Evolutionary conservation across 1,284 basidiomycete species (phyloP), one percentile per base, ranked within the genome.

Genomic region (Naganishia liquefaciens): DNA sequence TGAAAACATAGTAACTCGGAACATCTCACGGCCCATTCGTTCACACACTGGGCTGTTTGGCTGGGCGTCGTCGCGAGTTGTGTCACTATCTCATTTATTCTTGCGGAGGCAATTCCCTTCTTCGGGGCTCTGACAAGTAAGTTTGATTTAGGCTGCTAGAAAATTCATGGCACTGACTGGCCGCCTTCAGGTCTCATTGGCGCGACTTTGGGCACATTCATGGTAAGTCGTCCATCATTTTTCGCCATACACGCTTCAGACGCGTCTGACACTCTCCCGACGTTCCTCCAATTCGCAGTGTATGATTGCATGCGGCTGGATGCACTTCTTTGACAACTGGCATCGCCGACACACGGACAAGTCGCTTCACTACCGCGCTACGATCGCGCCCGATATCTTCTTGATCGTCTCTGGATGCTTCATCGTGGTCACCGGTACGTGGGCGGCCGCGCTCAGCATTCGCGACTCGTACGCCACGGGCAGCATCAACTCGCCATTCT

Each of bases 31-130:
- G 79, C 78, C 17, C 83, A 87, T 70, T 86, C 85, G 0, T 28
- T 81, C 21, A 77, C 82, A 5, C 86, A 87, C 57, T 88, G 86
- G 86, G 70, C 75, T 23, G 77, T 80, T 2, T 88, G 87, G 86
- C 76, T 79, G 50, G 68, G 74, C 3, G 77, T 84, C n/a, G 83
- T 83, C 67, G 76, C 83, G 58, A 66, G 72, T 19, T 76, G 80
- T 25, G 80, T 83, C 15, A 74, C 80, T 1, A 69, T 84, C 47
- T 82, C 84, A 0, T 86, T 83, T 73, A 74, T 87, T 25, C 75
- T 87, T 33, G 84, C 85, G 21, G 79, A 83, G 39, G 71, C 70
- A 15, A 74, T 77, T 57, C 72, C 73, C 11, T 72, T 77, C 66
- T 75, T 76, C 68, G 69, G 69, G 40, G 66, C 71, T 25, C 68